phyloP scores from a whole-genome alignment of 1,284 basidiomycete genomes.

The Sanghuangporus weigelae region DNA sequence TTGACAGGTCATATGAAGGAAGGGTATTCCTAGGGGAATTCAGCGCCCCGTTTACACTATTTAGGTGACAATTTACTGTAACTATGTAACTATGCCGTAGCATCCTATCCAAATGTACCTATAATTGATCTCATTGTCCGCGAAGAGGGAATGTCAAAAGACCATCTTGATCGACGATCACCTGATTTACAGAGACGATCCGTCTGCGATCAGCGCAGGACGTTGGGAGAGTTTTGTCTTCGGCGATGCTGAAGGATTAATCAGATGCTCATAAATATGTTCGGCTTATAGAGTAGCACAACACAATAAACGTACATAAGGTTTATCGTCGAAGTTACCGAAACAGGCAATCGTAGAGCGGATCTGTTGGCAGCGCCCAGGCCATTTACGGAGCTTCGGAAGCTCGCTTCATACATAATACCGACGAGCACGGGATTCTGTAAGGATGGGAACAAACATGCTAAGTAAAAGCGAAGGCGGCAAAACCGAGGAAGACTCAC shows the following conservation, averaged over 20 bases:
- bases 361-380: background rate
- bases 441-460: background rate
- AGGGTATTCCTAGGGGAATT: background rate
- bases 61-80: background rate
- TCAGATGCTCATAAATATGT: background rate
- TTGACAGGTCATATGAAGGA: background rate
- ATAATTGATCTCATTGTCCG: background rate
- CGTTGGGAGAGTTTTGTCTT: constrained; percentile 11
- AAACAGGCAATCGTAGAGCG: background rate
- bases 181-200: constrained; percentile 14
- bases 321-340: constrained; percentile 11
- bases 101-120: background rate
- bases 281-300: background rate
- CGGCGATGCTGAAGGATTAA: constrained; percentile 7
- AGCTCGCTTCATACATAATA: constrained; percentile 8
- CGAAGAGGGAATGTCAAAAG: constrained; percentile 11
- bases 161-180: constrained; percentile 11
- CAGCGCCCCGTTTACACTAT: background rate
- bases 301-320: constrained; percentile 2
- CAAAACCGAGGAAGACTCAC: background rate
- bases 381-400: background rate
- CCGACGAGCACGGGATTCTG: constrained; percentile 16
- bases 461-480: background rate
- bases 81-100: background rate
- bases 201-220: constrained; percentile 9